Evolutionary conservation across 2,329 filamentous ascomycete species (phyloP).

Genomic region (Lojkania enalia): DNA sequence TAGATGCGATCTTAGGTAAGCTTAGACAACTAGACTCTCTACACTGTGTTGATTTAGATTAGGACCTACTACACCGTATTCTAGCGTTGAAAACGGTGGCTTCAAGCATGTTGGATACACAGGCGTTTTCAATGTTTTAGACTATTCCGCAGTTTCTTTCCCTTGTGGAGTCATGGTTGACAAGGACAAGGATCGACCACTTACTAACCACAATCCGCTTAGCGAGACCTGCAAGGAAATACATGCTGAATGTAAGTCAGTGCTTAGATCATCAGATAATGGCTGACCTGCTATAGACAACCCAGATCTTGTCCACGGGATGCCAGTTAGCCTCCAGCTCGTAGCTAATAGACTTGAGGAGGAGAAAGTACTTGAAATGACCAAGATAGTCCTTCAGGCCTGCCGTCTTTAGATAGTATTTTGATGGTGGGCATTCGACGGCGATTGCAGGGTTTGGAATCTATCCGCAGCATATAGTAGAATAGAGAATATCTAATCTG

Average conservation of each 20-base stretch:
- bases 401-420: too few species aligned
- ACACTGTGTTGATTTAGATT: neutral
- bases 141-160: constrained; percentile 52
- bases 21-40: neutral
- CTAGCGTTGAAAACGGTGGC: constrained; percentile 46
- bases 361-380: constrained; percentile 49
- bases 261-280: neutral
- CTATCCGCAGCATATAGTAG: too few species aligned
- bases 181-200: constrained; percentile 40
- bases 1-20: constrained; percentile 51
- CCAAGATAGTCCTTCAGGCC: constrained; percentile 39
- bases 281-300: constrained; percentile 35
- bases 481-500: too few species aligned
- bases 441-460: too few species aligned
- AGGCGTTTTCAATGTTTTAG: constrained; percentile 54
- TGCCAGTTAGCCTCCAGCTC: constrained; percentile 50
- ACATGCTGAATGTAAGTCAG: constrained; percentile 46
- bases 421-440: too few species aligned
- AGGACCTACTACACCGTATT: constrained; percentile 52
- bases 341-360: constrained; percentile 47
- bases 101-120: constrained; percentile 53
- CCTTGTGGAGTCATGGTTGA: constrained; percentile 48
- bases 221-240: constrained; percentile 47
- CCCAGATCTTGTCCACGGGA: constrained; percentile 45
- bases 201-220: constrained; percentile 29